A percentile compares a stretch with the other conserved stretches of the same genome.
phyloP scores from a whole-genome alignment of 768 basidiomycete genomes.

The Pulveroboletus ravenelii region DNA sequence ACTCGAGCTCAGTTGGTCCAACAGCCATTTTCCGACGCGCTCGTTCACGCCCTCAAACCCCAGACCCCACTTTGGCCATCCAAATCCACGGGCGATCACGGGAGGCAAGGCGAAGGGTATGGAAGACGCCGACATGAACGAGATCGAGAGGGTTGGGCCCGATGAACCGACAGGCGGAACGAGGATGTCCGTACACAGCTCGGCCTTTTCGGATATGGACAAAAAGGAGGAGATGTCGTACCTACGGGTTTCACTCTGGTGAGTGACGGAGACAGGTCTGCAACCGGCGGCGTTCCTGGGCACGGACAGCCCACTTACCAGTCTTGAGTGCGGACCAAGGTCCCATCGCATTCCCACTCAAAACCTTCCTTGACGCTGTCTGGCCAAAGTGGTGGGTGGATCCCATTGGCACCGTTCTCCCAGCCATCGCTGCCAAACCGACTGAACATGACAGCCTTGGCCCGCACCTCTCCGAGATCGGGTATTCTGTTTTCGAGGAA shows the following conservation, averaged over 20 bases:
- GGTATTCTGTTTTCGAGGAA: constrained; percentile 81
- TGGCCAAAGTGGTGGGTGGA: constrained; percentile 86
- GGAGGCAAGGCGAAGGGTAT: constrained; percentile 80
- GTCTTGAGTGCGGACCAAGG: constrained; percentile 73
- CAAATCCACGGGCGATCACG: constrained; percentile 74
- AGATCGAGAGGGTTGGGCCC: constrained; percentile 57
- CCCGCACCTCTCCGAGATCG: constrained; percentile 75
- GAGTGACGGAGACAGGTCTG: constrained; percentile 1
- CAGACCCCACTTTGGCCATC: constrained; percentile 70
- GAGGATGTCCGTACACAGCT: constrained; percentile 51
- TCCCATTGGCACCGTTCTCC: constrained; percentile 73
- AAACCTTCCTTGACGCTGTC: constrained; percentile 72
- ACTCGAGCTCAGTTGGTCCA: constrained; percentile 41
- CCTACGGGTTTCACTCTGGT: constrained; percentile 38
- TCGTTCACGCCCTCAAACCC: constrained; percentile 87
- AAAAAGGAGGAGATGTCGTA: constrained; percentile 77
- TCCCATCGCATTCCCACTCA: constrained; percentile 69
- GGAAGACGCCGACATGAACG: constrained; percentile 76
- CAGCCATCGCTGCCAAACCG: constrained; percentile 69
- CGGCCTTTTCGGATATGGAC: constrained; percentile 78
- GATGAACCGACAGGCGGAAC: constrained; percentile 34
- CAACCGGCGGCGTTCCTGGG: neutral
- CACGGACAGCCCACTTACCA: constrained; percentile 48
- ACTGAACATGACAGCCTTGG: constrained; percentile 80
- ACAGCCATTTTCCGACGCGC: constrained; percentile 66